These are phyloP conservation scores for Pleurotus giganteus DNA, from an alignment of 768 basidiomycete species.

Conservation along the genomic window DNA sequence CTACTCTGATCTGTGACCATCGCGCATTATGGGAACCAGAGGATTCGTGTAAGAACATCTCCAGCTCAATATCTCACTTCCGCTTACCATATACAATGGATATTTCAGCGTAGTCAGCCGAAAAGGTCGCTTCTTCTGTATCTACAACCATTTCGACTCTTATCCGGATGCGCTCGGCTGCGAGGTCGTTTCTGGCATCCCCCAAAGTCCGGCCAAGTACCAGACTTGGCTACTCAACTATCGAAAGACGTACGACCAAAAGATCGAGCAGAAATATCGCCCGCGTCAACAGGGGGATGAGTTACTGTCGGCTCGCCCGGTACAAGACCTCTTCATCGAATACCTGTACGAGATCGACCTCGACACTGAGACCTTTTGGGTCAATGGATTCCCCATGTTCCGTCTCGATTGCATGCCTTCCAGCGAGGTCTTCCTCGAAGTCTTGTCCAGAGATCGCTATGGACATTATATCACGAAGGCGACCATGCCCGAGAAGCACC, in stretches of 20 bases:
- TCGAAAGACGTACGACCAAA: background rate
- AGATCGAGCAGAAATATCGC: too few relatives aligned
- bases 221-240: background rate
- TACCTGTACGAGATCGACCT: conserved; percentile 7
- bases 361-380: background rate
- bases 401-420: conserved; percentile 7
- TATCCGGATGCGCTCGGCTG: background rate
- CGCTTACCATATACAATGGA: too few relatives aligned
- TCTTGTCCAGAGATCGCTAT: background rate
- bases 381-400: conserved; percentile 1
- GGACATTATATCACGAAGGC: background rate
- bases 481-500: background rate
- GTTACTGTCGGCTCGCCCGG: background rate
- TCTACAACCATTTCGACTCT: background rate
- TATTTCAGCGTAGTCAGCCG: conserved; percentile 3
- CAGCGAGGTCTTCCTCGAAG: background rate
- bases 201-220: background rate
- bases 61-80: too few relatives aligned
- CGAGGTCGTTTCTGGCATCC: background rate
- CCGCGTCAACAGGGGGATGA: too few relatives aligned
- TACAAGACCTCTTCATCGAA: background rate
- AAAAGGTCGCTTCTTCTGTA: background rate
- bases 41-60: too few relatives aligned
- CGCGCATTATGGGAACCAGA: too few relatives aligned
- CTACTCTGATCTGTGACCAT: too few relatives aligned